Evolutionary conservation across 225 moss, liverwort and hornwort species (phyloP), one percentile per base, ranked within the genome.

Genomic region (Pseudoscleropodium purum): DNA sequence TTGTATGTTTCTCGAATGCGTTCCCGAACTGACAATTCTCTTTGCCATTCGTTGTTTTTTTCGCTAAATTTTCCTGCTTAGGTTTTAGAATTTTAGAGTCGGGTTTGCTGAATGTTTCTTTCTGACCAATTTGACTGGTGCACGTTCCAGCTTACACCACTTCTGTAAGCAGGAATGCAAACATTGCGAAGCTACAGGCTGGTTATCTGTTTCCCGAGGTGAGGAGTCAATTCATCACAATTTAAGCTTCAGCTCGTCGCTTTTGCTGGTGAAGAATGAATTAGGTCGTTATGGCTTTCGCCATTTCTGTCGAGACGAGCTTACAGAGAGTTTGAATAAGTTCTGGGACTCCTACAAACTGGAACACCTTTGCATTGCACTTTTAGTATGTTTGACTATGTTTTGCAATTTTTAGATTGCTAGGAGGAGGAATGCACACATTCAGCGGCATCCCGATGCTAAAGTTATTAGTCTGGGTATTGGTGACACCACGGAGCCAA

Each of bases 121-220:
- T 90, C 88, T 93, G 86, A 91, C 77, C 51, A 60, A 63, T 70
- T 89, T 17, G 68, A 43, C 41, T 83, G 70, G 85, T 87, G 87
- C n/a, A 30, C 77, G 61, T 86, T 90, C 65, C 93, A 94, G 96
- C 92, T 81, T 96, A 93, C 89, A 94, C 93, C 73, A 97, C 97
- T 86, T 94, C 94, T 76, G 99, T 99, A 15, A 92, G 90, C 88
- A 90, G 99, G 66, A 99, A 99, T 91, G 90, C 92, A 30, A 97
- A 99, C 86, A 92, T 99, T 68, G 94, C 96, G 57, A 99, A 99
- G 93, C 94, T 99, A 83, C 97, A 97, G 93, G 97, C 99, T 66
- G 99, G 99, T 37, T 99, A 99, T 92, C 95, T 99, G 82, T 99
- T 99, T 91, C 97, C 99, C 36, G 99, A 99, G 96, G 99, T 99